These are phyloP conservation scores for Paracorniculantispora psalliotae DNA, from an alignment of 2,329 filamentous ascomycete species.

Conservation along the genomic window DNA sequence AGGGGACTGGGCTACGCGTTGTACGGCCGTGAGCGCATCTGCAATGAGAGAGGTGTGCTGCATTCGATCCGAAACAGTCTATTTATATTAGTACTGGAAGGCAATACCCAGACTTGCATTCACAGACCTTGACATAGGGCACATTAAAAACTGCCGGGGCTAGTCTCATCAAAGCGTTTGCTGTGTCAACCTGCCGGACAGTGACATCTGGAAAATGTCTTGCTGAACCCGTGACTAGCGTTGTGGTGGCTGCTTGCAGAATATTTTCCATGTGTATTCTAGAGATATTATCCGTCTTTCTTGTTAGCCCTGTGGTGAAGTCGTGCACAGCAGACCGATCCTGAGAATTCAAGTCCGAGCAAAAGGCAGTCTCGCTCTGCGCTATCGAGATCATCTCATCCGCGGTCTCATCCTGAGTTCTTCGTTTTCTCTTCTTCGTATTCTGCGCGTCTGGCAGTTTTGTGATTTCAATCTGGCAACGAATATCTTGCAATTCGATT, in stretches of 20 bases:
- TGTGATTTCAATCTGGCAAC: slow-evolving; percentile 23
- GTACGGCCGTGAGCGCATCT: slow-evolving; percentile 28
- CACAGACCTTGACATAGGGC: slow-evolving; percentile 29
- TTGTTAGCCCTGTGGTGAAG: background rate
- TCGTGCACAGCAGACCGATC: background rate
- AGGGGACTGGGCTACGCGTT: slow-evolving; percentile 28
- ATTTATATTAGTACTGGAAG: background rate
- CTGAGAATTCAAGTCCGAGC: background rate
- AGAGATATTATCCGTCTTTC: background rate
- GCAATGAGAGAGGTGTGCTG: slow-evolving; percentile 25
- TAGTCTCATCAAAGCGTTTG: slow-evolving; percentile 23
- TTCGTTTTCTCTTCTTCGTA: background rate
- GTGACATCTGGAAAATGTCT: slow-evolving; percentile 21
- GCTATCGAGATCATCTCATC: background rate
- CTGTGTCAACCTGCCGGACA: slow-evolving; percentile 15
- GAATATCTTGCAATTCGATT: slow-evolving; percentile 24
- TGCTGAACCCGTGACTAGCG: slow-evolving; percentile 23
- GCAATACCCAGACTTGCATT: too few species aligned
- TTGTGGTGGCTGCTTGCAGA: slow-evolving; percentile 21
- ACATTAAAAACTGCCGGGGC: slow-evolving; percentile 34
- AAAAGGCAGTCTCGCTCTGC: background rate
- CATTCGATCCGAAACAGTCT: slow-evolving; percentile 25
- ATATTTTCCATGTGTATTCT: background rate
- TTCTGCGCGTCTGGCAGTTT: background rate
- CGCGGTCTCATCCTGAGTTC: background rate